Evolutionary conservation across 371 early-diverging fungal species (phyloP).

Genomic region (Lichtheimia ramosa): DNA sequence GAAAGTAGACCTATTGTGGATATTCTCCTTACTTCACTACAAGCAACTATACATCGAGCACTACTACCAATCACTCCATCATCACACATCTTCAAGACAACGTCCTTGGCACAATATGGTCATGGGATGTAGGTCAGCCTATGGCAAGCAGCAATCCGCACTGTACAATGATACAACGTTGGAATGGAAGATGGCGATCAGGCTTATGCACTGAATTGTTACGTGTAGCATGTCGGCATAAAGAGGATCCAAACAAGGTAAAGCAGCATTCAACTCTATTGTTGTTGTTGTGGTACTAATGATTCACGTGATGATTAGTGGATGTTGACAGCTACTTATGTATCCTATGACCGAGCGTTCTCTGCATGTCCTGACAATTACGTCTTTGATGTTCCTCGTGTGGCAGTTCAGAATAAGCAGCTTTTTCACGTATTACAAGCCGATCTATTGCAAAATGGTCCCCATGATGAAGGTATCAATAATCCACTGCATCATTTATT

Average conservation of each 20-base stretch:
- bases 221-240: conserved; percentile 29
- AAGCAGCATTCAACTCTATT: background rate
- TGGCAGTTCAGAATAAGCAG: conserved; percentile 24
- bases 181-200: conserved; percentile 36
- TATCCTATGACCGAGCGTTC: conserved; percentile 31
- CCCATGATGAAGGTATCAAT: background rate
- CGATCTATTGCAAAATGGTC: background rate
- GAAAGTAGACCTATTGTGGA: conserved; percentile 26
- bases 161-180: conserved; percentile 27
- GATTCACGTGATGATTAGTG: conserved; percentile 19
- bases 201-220: conserved; percentile 25
- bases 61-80: background rate
- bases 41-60: conserved; percentile 17
- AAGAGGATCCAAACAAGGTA: conserved; percentile 21
- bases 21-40: conserved; percentile 36
- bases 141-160: conserved; percentile 4
- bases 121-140: conserved; percentile 45
- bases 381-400: conserved; percentile 34
- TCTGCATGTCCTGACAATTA: conserved; percentile 32
- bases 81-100: conserved; percentile 22
- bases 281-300: background rate
- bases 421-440: conserved; percentile 10
- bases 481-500: conserved; percentile 20
- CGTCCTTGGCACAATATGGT: conserved; percentile 38
- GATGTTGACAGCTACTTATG: conserved; percentile 24